Percentiles rank a stretch among this genome's conserved stretches.
Evolutionary conservation across 768 basidiomycete species (phyloP).

Genomic region (Tephrocybe sp.): DNA sequence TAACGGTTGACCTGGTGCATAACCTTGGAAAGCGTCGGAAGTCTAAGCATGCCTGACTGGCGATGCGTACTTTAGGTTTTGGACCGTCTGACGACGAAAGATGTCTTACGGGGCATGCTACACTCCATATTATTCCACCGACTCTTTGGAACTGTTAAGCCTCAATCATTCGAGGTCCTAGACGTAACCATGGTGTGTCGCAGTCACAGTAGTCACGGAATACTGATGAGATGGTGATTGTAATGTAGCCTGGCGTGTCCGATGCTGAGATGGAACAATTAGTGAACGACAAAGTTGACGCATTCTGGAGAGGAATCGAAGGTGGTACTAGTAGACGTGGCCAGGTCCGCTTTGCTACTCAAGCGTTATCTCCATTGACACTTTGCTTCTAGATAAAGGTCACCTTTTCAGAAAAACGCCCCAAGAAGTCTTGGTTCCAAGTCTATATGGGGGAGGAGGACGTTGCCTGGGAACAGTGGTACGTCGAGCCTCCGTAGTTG

Average conservation of each 20-base stretch:
- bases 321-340: slow-evolving; percentile 59
- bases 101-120: slow-evolving; percentile 73
- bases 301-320: slow-evolving; percentile 78
- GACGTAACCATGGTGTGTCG: slow-evolving; percentile 78
- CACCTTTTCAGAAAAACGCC: slow-evolving; percentile 74
- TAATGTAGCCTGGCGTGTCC: slow-evolving; percentile 79
- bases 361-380: neutral
- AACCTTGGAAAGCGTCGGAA: neutral
- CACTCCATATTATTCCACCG: slow-evolving; percentile 84
- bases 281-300: slow-evolving; percentile 72
- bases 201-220: too few relatives aligned
- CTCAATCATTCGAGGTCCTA: slow-evolving; percentile 72
- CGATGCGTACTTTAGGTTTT: slow-evolving; percentile 47
- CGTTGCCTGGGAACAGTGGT: slow-evolving; percentile 89
- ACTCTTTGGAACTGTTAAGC: slow-evolving; percentile 76
- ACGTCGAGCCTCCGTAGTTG: slow-evolving; percentile 7
- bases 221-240: neutral
- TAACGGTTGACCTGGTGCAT: slow-evolving; percentile 17
- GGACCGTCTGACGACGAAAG: slow-evolving; percentile 69
- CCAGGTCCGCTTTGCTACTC: slow-evolving; percentile 41
- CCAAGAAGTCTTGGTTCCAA: slow-evolving; percentile 78
- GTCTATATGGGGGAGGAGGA: slow-evolving; percentile 75
- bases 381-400: slow-evolving; percentile 51
- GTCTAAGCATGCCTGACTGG: slow-evolving; percentile 7
- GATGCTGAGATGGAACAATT: slow-evolving; percentile 71